These are phyloP conservation scores for Stephania cephalantha DNA, from an alignment of 164 flowering plant genomes.

Conservation along the genomic window DNA sequence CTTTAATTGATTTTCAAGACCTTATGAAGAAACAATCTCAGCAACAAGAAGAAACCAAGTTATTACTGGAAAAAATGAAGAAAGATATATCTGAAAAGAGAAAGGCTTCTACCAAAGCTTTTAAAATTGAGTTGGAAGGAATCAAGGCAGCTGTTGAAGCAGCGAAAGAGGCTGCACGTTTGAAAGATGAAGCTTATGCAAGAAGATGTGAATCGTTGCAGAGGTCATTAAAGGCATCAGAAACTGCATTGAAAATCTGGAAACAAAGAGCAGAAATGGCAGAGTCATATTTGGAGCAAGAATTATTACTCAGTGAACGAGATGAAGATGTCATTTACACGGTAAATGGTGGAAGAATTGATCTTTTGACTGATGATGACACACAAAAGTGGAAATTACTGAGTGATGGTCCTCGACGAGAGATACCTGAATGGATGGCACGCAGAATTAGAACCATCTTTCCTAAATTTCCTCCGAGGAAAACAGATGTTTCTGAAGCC, in stretches of 20 bases:
- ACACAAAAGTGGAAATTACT: slow-evolving; percentile 51
- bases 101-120: slow-evolving; percentile 31
- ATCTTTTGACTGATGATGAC: slow-evolving; percentile 49
- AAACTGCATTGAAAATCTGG: slow-evolving; percentile 42
- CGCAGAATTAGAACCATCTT: slow-evolving; percentile 36
- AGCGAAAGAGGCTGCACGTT: slow-evolving; percentile 39
- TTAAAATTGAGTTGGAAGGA: slow-evolving; percentile 44
- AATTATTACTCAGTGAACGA: slow-evolving; percentile 20
- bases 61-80: slow-evolving; percentile 46
- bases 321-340: slow-evolving; percentile 29
- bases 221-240: slow-evolving; percentile 44
- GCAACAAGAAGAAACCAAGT: slow-evolving; percentile 40
- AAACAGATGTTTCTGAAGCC: slow-evolving; percentile 33
- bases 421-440: slow-evolving; percentile 58
- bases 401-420: slow-evolving; percentile 56
- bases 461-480: slow-evolving; percentile 59
- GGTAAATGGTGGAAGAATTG: slow-evolving; percentile 56
- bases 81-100: slow-evolving; percentile 39
- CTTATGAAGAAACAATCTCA: slow-evolving; percentile 21
- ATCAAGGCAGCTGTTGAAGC: slow-evolving; percentile 43
- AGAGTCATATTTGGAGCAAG: slow-evolving; percentile 37
- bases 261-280: slow-evolving; percentile 50
- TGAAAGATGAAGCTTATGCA: slow-evolving; percentile 43
- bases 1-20: slow-evolving; percentile 43
- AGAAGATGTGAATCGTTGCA: slow-evolving; percentile 50